Base-by-base conservation (phyloP, 176 grass and related monocot genomes). In the Carex cristatella region DNA sequence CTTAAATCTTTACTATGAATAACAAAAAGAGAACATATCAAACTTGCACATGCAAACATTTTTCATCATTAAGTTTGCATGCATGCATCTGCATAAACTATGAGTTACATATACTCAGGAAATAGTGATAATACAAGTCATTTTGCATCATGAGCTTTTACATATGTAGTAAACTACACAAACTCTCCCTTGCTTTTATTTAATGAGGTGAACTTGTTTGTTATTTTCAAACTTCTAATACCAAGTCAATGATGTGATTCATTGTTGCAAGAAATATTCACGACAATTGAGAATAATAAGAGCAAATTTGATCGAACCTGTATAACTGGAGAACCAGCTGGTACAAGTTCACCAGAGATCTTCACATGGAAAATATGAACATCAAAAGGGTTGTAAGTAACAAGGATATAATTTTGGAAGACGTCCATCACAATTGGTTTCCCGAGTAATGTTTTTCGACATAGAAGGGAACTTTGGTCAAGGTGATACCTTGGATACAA, bases 401-500 rank as follows among this genome's bases (percentile, higher is more conserved):
- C 93, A 81, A 95, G 91, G 87, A 98, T 89, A 58, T 95, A 94
- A 59, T 98, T 91, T 83, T 94, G 89, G 71, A 98, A 94, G 77
- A 94, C 91, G 75, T 98, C 95, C 95, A 98, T 95, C 80, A 98
- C 95, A 86, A 95, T 90, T 67, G 95, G 95, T 83, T 88, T 94
- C 68, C 93, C 93, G 79, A 95, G 91, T 72, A 98, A 67, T 64
- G 79, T 79, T 91, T 95, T 98, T 18, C 89, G 93, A 83, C 91
- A 90, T 64, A 98, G 93, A 81, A 98, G 90, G 30, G 95, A 98
- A 71, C 95, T 98, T 83, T 94, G 90, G 83, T 98, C 95, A 88
- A 98, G 95, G 88, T 98, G 95, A 86, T 95, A 98, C 91, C 95
- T 94, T 83, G 95, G 95, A 87, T 92, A 98, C 87, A 98, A 98